phyloP scores from a whole-genome alignment of 2,329 filamentous ascomycete species.

The Colletotrichum sansevieriae region DNA sequence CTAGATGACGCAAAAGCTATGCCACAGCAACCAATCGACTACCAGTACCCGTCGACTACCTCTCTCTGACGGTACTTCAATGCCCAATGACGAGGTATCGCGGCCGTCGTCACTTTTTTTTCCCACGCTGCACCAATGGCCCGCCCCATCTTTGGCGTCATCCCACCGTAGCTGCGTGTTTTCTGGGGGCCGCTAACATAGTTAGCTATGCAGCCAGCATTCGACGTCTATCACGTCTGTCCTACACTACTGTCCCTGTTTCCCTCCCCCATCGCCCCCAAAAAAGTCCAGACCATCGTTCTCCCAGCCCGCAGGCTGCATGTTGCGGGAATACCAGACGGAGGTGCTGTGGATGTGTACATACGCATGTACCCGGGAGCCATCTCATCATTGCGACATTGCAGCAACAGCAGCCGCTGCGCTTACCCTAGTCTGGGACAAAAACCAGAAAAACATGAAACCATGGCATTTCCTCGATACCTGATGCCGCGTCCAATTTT shows the following conservation, averaged over 20 bases:
- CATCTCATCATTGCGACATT: constrained; percentile 23
- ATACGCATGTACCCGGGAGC: constrained; percentile 11
- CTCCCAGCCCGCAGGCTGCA: not conserved
- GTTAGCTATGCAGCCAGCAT: constrained; percentile 29
- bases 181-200: constrained; percentile 20
- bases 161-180: constrained; percentile 31
- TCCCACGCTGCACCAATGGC: constrained; percentile 8
- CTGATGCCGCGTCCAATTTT: not conserved
- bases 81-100: constrained; percentile 33
- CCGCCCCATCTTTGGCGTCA: constrained; percentile 39
- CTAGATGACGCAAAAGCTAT: constrained; percentile 43
- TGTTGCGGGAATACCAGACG: not conserved
- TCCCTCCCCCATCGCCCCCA: too few relatives aligned
- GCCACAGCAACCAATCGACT: constrained; percentile 42
- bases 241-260: too few relatives aligned
- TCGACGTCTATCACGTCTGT: constrained; percentile 32
- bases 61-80: not conserved
- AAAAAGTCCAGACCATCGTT: not conserved
- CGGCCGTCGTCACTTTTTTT: constrained; percentile 9
- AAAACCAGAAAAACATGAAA: constrained; percentile 23
- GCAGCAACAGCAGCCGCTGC: not conserved
- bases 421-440: not conserved
- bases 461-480: constrained; percentile 26
- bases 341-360: not conserved
- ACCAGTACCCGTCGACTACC: constrained; percentile 28